Evolutionary conservation across 495 filamentous ascomycete genomes (phyloP).

Genomic region (Hypoxylon trugodes): DNA sequence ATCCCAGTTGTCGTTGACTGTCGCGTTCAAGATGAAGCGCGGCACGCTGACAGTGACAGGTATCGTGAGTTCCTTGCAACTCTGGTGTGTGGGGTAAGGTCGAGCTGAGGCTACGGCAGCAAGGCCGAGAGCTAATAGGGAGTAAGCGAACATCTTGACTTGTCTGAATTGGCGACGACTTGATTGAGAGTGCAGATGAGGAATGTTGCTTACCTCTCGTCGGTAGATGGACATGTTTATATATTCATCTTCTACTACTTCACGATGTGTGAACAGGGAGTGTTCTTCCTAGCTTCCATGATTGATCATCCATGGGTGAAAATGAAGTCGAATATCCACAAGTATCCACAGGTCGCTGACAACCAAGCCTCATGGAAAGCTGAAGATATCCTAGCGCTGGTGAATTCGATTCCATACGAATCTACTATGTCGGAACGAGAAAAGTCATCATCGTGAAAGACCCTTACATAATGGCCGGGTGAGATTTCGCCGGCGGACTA

Average conservation of each 20-base stretch:
- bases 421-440: neutral
- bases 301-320: slow-evolving; percentile 7
- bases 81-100: slow-evolving; percentile 8
- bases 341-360: slow-evolving; percentile 23
- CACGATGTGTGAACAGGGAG: neutral
- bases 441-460: slow-evolving; percentile 7
- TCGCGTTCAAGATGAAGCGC: slow-evolving; percentile 37
- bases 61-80: slow-evolving; percentile 33
- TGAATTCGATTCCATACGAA: neutral
- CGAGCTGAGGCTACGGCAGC: slow-evolving; percentile 6
- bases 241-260: neutral
- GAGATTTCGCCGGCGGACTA: neutral
- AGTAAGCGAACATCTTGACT: slow-evolving; percentile 17
- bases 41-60: slow-evolving; percentile 35
- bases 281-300: neutral
- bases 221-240: neutral
- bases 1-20: slow-evolving; percentile 41
- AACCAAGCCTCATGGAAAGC: slow-evolving; percentile 6
- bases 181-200: neutral
- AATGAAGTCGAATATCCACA: slow-evolving; percentile 17
- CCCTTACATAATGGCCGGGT: slow-evolving; percentile 11
- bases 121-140: slow-evolving; percentile 13
- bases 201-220: neutral
- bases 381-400: neutral
- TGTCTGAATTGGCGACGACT: neutral